Percentiles rank a stretch among this genome's conserved stretches.
These are phyloP conservation scores for Phlegmacium glaucopus DNA, from an alignment of 768 basidiomycete species.

Conservation along the genomic window DNA sequence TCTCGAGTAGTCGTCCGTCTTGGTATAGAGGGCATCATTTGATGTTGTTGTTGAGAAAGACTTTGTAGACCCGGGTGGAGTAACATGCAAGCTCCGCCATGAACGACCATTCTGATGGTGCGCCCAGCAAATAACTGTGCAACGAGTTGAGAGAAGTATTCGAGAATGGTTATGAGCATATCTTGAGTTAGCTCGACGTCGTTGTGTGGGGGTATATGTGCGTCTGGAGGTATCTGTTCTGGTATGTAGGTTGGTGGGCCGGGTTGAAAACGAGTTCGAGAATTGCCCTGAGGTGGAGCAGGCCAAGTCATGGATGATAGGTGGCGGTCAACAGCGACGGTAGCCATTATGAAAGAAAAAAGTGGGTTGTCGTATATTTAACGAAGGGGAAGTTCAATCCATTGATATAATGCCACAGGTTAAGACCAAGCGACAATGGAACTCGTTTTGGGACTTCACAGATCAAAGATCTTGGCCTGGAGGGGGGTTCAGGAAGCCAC, in stretches of 20 bases:
- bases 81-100: conserved; percentile 75
- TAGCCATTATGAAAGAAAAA: not conserved
- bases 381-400: no score
- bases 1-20: conserved; percentile 57
- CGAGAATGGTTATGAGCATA: conserved; percentile 43
- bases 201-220: conserved; percentile 29
- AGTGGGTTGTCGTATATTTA: no score
- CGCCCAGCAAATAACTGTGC: conserved; percentile 42
- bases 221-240: not conserved
- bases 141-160: conserved; percentile 47
- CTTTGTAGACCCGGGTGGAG: conserved; percentile 45
- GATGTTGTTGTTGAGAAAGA: conserved; percentile 29
- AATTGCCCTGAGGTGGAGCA: not conserved
- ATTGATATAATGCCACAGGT: no score
- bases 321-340: not conserved
- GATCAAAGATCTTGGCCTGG: no score
- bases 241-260: not conserved
- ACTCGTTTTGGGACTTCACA: no score
- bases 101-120: conserved; percentile 57
- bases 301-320: not conserved
- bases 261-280: not conserved
- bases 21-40: conserved; percentile 25
- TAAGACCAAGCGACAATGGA: no score
- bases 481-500: no score
- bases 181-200: conserved; percentile 36